Evolutionary conservation across 345 rosid genomes (phyloP), one percentile per base, ranked within the genome.

Genomic region (Lenwebbia sp.): DNA sequence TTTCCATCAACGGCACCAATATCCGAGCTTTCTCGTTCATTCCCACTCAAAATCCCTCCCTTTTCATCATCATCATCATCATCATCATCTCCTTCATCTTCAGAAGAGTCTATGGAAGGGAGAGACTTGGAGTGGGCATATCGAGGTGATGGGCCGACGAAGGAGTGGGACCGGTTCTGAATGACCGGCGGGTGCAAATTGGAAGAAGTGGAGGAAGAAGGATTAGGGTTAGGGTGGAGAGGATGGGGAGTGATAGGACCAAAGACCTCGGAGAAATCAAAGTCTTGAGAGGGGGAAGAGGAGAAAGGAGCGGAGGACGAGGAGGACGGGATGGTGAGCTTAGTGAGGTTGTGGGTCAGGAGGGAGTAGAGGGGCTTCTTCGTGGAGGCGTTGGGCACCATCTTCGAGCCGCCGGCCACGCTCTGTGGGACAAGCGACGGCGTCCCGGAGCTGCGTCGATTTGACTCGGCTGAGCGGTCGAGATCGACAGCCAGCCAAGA

Each of bases 101-200:
- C 7, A 10, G 89, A 92, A 6, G 84, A 83, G 11, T 89, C 93
- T 9, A 28, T 83, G 82, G 82, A 44, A 57, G 83, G 86, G 93
- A 90, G 83, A 25, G 93, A 93, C 25, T 88, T 89, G 81, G 93
- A 88, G 88, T 85, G 88, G 86, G 93, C 76, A 91, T 82, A 92
- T 70, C 97, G 97, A 83, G 95, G 95, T 60, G 97, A 94, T 33
- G 97, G 97, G 13, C 97, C 97, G 40, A 94, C 91, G 78, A 90
- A 94, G 84, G 95, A 94, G 92, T 93, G 97, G 87, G 95, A 93
- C 70, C 95, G 89, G 92, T 89, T 86, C 87, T 92, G 93, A 88
- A 94, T 93, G 33, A 94, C 92, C 53, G 94, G 83, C 14, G 82
- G 17, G 0, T 92, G 83, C 17, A 60, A 41, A 23, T 82, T 12